Percentiles rank a stretch among this genome's conserved stretches.
Conservation (phyloP, 345 rosid genomes). For the Microcos paniculata region DNA sequence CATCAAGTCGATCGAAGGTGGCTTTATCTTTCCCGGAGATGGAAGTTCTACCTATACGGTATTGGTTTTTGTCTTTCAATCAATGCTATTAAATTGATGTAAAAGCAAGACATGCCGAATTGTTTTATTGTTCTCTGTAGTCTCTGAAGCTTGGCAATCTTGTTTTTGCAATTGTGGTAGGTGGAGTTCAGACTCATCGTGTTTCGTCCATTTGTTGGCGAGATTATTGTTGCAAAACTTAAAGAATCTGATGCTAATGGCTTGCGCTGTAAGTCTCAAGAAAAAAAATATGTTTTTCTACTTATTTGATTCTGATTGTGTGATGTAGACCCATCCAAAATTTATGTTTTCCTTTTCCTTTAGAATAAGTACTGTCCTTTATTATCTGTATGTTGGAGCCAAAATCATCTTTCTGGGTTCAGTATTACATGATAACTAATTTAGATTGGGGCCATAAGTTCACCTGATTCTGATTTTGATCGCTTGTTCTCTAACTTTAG, state of each 20-base stretch:
- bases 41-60: conserved; percentile 89
- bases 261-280: conserved; percentile 64
- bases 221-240: conserved; percentile 68
- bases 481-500: neutral
- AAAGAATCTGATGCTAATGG: conserved; percentile 72
- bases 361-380: neutral
- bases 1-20: conserved; percentile 56
- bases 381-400: neutral
- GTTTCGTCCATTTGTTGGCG: conserved; percentile 92
- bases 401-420: neutral
- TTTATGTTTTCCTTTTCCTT: neutral
- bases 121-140: neutral
- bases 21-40: conserved; percentile 74
- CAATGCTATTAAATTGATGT: neutral
- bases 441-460: neutral
- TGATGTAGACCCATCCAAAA: neutral
- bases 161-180: conserved; percentile 37
- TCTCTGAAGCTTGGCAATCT: neutral
- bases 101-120: neutral
- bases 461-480: neutral
- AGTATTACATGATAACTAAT: neutral
- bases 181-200: conserved; percentile 68
- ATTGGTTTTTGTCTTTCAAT: neutral
- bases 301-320: conserved; percentile 3
- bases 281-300: neutral